Conservation (phyloP, 257 asterid genomes). For the Perilla frutescens region DNA sequence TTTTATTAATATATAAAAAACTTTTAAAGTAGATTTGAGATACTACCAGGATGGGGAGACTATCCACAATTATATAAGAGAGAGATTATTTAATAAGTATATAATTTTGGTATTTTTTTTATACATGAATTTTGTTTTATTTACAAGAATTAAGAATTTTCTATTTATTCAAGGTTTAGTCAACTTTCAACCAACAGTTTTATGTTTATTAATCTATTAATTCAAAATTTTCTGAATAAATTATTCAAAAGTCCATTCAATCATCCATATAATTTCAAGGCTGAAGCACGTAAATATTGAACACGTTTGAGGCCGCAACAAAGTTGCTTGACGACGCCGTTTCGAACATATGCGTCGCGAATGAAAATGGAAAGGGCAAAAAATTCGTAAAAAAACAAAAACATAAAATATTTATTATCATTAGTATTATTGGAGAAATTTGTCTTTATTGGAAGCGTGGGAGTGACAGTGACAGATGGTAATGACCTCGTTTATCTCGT, state of each 20-base stretch:
- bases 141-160: no score
- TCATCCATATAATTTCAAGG: no score
- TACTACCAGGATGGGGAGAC: no score
- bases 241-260: not conserved
- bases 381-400: no score
- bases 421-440: not conserved
- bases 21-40: no score
- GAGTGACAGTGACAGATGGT: not conserved
- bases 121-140: no score
- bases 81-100: no score
- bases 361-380: no score
- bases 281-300: slow-evolving; percentile 1
- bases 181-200: not conserved
- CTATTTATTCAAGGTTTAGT: not conserved
- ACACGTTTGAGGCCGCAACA: not conserved
- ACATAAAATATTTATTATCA: no score
- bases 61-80: no score
- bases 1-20: no score
- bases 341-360: not conserved
- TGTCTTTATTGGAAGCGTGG: slow-evolving; percentile 5
- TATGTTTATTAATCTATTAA: not conserved
- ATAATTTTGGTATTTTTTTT: no score
- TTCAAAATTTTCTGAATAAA: not conserved
- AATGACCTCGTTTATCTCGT: slow-evolving; percentile 28
- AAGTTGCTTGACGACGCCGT: slow-evolving; percentile 5